phyloP scores from a whole-genome alignment of 768 basidiomycete species.

The Punctularia strigosozonata region DNA sequence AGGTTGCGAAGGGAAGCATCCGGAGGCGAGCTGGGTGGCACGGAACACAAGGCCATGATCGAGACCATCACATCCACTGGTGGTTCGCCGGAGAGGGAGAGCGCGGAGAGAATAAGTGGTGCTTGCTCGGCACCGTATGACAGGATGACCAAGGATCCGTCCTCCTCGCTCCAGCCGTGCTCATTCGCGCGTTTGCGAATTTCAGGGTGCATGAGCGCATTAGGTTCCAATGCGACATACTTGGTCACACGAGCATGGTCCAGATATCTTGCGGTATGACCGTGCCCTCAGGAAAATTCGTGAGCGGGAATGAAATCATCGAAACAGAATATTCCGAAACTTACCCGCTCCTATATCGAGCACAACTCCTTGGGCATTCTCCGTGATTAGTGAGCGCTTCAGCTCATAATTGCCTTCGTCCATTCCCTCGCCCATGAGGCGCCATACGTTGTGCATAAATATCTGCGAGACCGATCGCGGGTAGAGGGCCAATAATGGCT shows the following conservation, averaged over 20 bases:
- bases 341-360: slow-evolving; percentile 61
- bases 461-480: slow-evolving; percentile 35
- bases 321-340: slow-evolving; percentile 3
- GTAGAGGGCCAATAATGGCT: slow-evolving; percentile 33
- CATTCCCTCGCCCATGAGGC: slow-evolving; percentile 29
- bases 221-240: slow-evolving; percentile 69
- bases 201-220: slow-evolving; percentile 44
- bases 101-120: slow-evolving; percentile 29
- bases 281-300: slow-evolving; percentile 33
- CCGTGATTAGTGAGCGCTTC: slow-evolving; percentile 39
- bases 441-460: slow-evolving; percentile 54
- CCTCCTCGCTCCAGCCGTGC: slow-evolving; percentile 40
- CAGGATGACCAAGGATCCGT: slow-evolving; percentile 45
- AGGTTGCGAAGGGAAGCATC: slow-evolving; percentile 34
- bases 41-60: slow-evolving; percentile 52
- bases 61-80: slow-evolving; percentile 47
- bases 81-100: slow-evolving; percentile 9
- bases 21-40: slow-evolving; percentile 32
- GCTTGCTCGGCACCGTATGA: slow-evolving; percentile 54
- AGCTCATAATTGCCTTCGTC: slow-evolving; percentile 29
- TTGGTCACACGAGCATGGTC: slow-evolving; percentile 39
- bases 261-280: slow-evolving; percentile 54
- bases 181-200: slow-evolving; percentile 37
- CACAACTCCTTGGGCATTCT: slow-evolving; percentile 45
- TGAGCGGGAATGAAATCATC: not conserved